These are phyloP conservation scores for Grosmannia penicillata DNA, from an alignment of 2,329 filamentous ascomycete genomes.

Conservation along the genomic window DNA sequence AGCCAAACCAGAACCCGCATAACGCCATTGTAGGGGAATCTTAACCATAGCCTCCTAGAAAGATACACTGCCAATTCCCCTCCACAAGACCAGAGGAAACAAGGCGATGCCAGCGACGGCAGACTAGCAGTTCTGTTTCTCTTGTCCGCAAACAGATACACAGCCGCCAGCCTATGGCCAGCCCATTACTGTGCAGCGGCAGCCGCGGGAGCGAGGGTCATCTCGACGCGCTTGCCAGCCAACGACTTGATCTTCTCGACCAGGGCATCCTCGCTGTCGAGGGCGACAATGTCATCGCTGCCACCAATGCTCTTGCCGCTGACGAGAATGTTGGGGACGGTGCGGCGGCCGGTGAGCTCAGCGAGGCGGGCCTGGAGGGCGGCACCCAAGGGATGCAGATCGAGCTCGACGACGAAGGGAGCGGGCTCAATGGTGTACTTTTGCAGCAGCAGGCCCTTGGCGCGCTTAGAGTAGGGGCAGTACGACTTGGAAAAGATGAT, in stretches of 20 bases:
- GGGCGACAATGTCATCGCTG: conserved; percentile 65
- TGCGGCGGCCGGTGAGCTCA: conserved; percentile 63
- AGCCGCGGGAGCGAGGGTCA: conserved; percentile 32
- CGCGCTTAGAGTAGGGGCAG: conserved; percentile 73
- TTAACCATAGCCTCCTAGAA: too few relatives aligned
- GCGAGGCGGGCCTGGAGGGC: conserved; percentile 57
- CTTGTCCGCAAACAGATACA: too few relatives aligned
- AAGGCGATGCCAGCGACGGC: too few relatives aligned
- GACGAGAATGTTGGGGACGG: conserved; percentile 85
- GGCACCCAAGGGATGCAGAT: conserved; percentile 61
- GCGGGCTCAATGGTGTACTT: conserved; percentile 70
- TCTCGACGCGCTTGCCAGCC: conserved; percentile 49
- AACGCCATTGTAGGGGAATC: too few relatives aligned
- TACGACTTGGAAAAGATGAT: conserved; percentile 95
- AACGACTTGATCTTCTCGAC: conserved; percentile 57
- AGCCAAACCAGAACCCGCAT: too few relatives aligned
- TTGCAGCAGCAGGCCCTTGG: conserved; percentile 72
- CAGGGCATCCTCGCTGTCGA: conserved; percentile 54
- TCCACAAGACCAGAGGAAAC: too few relatives aligned
- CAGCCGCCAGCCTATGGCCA: not conserved
- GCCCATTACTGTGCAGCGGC: too few relatives aligned
- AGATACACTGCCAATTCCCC: too few relatives aligned
- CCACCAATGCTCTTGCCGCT: conserved; percentile 83
- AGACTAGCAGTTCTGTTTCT: too few relatives aligned
- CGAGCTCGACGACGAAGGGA: conserved; percentile 82